These are phyloP conservation scores for Epichloe uncinata DNA, from an alignment of 2,329 filamentous ascomycete species.

Conservation along the genomic window DNA sequence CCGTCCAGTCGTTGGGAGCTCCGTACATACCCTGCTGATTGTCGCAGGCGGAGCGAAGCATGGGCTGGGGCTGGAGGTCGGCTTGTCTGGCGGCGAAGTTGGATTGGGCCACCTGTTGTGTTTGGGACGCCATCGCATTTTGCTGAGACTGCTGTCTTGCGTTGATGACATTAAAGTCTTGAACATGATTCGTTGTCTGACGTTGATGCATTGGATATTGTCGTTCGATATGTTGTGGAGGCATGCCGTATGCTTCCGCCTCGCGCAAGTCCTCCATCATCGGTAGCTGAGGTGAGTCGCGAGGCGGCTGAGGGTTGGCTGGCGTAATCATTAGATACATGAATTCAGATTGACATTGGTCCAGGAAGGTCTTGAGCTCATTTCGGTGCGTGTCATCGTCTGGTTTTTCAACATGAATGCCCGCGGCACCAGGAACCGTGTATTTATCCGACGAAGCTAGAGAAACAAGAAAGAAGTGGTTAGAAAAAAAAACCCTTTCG, in stretches of 20 bases:
- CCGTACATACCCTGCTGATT: slow-evolving; percentile 28
- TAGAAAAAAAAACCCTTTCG: background rate
- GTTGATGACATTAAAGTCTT: slow-evolving; percentile 37
- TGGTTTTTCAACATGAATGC: slow-evolving; percentile 30
- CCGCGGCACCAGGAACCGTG: slow-evolving; percentile 30
- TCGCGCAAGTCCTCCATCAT: slow-evolving; percentile 47
- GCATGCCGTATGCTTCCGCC: slow-evolving; percentile 36
- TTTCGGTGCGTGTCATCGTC: slow-evolving; percentile 38
- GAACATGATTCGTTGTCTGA: slow-evolving; percentile 42
- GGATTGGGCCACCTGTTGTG: slow-evolving; percentile 24
- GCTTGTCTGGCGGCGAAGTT: slow-evolving; percentile 20
- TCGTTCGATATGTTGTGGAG: slow-evolving; percentile 28
- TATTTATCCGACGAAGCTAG: slow-evolving; percentile 31
- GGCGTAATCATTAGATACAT: slow-evolving; percentile 56
- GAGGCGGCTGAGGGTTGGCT: slow-evolving; percentile 51
- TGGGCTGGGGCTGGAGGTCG: slow-evolving; percentile 33
- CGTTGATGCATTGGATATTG: slow-evolving; percentile 23
- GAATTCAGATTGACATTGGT: slow-evolving; percentile 52
- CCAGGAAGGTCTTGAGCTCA: slow-evolving; percentile 47
- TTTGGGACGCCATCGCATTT: slow-evolving; percentile 50
- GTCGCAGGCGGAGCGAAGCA: slow-evolving; percentile 40
- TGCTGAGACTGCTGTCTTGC: slow-evolving; percentile 39
- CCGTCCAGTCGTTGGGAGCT: slow-evolving; percentile 22
- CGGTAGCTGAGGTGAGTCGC: slow-evolving; percentile 46
- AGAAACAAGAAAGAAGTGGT: background rate